Percentiles rank a stretch among this genome's conserved stretches.
Conservation (phyloP, 257 asterid species). For the Solanum paucissectum region DNA sequence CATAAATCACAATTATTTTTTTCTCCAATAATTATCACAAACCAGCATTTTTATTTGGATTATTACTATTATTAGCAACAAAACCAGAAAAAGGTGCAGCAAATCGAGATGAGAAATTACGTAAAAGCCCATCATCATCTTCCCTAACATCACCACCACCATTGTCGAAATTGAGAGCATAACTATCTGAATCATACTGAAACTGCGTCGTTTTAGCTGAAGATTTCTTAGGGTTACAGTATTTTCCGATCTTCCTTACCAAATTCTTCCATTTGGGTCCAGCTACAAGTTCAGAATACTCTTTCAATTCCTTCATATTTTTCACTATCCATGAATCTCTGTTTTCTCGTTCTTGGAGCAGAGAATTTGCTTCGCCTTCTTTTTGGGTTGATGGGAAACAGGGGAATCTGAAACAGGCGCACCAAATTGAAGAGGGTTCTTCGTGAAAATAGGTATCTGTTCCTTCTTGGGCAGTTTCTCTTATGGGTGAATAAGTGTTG, state of each 20-base stretch:
- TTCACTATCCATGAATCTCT: slow-evolving; percentile 18
- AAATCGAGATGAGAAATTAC: slow-evolving; percentile 41
- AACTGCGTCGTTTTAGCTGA: slow-evolving; percentile 14
- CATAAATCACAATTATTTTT: neutral
- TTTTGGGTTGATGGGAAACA: neutral
- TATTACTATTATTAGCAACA: neutral
- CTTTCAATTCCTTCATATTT: slow-evolving; percentile 24
- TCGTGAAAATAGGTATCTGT: neutral
- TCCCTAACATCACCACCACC: slow-evolving; percentile 15
- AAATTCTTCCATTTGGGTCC: slow-evolving; percentile 52
- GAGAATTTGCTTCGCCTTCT: neutral
- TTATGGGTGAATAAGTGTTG: neutral
- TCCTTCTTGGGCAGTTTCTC: neutral
- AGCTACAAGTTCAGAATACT: slow-evolving; percentile 35
- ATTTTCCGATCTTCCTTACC: slow-evolving; percentile 23
- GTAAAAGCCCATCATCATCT: slow-evolving; percentile 16
- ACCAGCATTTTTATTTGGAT: slow-evolving; percentile 13
- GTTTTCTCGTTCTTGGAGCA: neutral
- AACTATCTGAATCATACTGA: slow-evolving; percentile 46
- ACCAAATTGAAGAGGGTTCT: neutral
- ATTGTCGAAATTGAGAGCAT: slow-evolving; percentile 40
- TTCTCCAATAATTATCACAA: slow-evolving; percentile 8
- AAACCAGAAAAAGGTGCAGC: slow-evolving; percentile 7
- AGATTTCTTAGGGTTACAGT: slow-evolving; percentile 10
- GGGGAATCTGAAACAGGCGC: neutral